These are phyloP conservation scores for Macroventuria anomochaeta DNA, from an alignment of 2,329 filamentous ascomycete species.

Conservation along the genomic window DNA sequence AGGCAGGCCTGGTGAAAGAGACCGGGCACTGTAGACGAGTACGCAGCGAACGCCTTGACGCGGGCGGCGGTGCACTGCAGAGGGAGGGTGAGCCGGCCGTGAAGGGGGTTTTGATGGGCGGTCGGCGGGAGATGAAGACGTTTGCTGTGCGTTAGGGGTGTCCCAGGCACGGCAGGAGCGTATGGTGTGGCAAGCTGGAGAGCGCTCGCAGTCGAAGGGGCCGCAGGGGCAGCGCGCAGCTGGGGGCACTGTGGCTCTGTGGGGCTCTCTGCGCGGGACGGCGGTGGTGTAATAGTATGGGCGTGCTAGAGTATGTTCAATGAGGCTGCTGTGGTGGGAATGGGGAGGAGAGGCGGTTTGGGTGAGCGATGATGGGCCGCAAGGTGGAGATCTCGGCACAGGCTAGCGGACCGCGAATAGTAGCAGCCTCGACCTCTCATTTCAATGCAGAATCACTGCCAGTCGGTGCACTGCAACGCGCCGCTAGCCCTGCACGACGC, in stretches of 20 bases:
- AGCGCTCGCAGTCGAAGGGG: slow-evolving; percentile 13
- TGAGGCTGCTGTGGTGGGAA: slow-evolving; percentile 20
- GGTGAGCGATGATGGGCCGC: slow-evolving; percentile 12
- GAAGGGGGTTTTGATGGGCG: slow-evolving; percentile 21
- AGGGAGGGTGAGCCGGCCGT: slow-evolving; percentile 1
- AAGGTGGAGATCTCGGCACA: slow-evolving; percentile 9
- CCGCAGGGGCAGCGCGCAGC: slow-evolving; percentile 29
- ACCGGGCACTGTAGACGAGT: slow-evolving; percentile 16
- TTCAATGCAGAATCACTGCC: slow-evolving; percentile 8
- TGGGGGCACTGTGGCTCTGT: slow-evolving; percentile 4
- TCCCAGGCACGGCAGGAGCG: slow-evolving; percentile 32
- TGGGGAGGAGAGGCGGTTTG: slow-evolving; percentile 14
- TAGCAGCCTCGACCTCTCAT: slow-evolving; percentile 16
- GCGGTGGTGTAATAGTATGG: slow-evolving; percentile 9
- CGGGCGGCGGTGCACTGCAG: slow-evolving; percentile 8
- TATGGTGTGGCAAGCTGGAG: slow-evolving; percentile 18
- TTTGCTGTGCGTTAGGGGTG: slow-evolving; percentile 44
- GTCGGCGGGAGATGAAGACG: slow-evolving; percentile 37
- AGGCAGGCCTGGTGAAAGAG: slow-evolving; percentile 16
- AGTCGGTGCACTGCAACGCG: slow-evolving; percentile 1
- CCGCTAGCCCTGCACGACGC: slow-evolving; percentile 1
- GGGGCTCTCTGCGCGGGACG: slow-evolving; percentile 8
- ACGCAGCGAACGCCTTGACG: slow-evolving; percentile 14
- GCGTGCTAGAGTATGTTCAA: slow-evolving; percentile 17
- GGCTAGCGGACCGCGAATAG: slow-evolving; percentile 18